These are phyloP conservation scores for Tetracladium marchalianum DNA, from an alignment of 495 filamentous ascomycete species.

Conservation along the genomic window DNA sequence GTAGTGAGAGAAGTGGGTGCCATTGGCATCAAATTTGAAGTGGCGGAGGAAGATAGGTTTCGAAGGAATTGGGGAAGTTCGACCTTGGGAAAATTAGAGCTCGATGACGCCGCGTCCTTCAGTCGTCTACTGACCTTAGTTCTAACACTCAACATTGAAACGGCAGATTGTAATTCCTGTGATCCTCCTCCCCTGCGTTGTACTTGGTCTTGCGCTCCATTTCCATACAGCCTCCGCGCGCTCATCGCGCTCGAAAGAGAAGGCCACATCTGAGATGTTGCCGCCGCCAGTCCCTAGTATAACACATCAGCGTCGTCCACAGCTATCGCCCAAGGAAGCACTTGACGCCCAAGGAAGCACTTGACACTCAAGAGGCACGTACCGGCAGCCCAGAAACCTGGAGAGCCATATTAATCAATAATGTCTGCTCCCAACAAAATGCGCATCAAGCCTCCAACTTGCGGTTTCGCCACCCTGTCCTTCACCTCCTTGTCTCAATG, in stretches of 20 bases:
- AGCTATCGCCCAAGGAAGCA: not conserved
- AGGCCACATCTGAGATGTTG: slow-evolving; percentile 44
- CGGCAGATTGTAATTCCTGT: slow-evolving; percentile 8
- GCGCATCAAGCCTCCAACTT: not conserved
- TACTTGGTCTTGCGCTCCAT: slow-evolving; percentile 1
- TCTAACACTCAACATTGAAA: not conserved
- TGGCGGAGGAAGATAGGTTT: slow-evolving; percentile 10
- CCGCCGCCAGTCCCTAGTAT: slow-evolving; percentile 35
- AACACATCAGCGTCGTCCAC: not conserved
- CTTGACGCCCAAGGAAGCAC: no score
- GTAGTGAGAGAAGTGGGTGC: slow-evolving; percentile 17
- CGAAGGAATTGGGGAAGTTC: slow-evolving; percentile 13
- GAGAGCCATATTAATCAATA: slow-evolving; percentile 27
- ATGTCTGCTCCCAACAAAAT: not conserved
- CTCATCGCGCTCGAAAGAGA: slow-evolving; percentile 38
- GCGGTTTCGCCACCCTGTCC: not conserved
- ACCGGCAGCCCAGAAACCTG: slow-evolving; percentile 33
- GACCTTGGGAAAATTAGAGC: no score
- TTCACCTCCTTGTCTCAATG: not conserved
- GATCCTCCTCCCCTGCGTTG: not conserved
- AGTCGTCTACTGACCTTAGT: no score
- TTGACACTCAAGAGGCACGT: slow-evolving; percentile 10
- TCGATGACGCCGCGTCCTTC: no score
- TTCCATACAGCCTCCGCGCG: slow-evolving; percentile 23
- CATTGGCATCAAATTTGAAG: slow-evolving; percentile 4